Evolutionary conservation across 2,329 filamentous ascomycete species (phyloP), one percentile per base, ranked within the genome.

Genomic region (Coniella lustricola): DNA sequence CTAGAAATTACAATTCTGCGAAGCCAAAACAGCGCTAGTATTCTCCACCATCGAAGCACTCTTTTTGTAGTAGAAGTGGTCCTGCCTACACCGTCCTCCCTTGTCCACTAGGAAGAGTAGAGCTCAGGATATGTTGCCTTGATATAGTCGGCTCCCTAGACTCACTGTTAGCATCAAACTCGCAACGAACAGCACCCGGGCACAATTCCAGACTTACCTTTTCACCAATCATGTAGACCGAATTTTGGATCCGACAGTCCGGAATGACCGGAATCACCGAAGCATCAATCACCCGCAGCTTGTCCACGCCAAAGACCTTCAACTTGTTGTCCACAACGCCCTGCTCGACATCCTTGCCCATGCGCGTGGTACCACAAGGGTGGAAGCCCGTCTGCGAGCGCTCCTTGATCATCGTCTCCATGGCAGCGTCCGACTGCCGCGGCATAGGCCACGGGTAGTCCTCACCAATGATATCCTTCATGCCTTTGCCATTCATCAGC

Each of bases 371-470:
- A 39, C 79, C 77, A 44, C 75, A 80, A 3, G 77, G 77, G 55
- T 81, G 62, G 64, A 77, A 81, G 0, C 68, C 72, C 3, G 78
- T 82, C 64, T 82, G 76, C 25, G 64, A 75, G n/a, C 79, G 67
- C 48, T 82, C 79, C 7, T 82, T 61, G 12, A 82, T 72, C 34
- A 70, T 64, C 43, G 68, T 67, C 36, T 75, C 72, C 78, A 83
- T 82, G 2, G 65, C 72, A 49, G 74, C 71, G 44, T 82, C 76
- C 1, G 69, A 70, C 12, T 76, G 57, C 2, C 74, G 67, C 0
- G 79, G 78, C 75, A 83, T 79, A 0, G 69, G 63, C 77, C 76
- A 82, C 0, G 79, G 80, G 57, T 82, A 84, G 47, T 78, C 74
- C 4, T 60, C 67, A 1, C 62, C 63, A 9, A 79, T 64, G 41